phyloP scores from a whole-genome alignment of 805 yeast species.

The Lipomyces kockii region DNA sequence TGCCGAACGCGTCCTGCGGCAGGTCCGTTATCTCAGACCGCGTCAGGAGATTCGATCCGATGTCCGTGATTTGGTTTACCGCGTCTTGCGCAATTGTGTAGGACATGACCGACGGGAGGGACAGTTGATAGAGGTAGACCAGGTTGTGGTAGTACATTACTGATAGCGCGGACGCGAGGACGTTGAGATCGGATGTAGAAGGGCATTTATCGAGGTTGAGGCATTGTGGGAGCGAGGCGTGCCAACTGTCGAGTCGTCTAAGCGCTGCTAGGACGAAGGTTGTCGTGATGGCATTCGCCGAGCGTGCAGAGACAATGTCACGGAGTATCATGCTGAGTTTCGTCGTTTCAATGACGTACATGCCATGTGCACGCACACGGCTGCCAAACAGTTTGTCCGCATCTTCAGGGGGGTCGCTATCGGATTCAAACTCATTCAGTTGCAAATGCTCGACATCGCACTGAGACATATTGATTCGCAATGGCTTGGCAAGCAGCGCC shows the following conservation, averaged over 20 bases:
- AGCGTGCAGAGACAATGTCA: neutral
- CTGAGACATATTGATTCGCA: slow-evolving; percentile 9
- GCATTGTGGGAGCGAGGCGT: neutral
- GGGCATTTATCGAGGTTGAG: neutral
- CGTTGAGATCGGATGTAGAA: neutral
- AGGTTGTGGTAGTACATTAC: slow-evolving; percentile 29
- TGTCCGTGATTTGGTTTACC: slow-evolving; percentile 18
- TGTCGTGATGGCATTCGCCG: neutral
- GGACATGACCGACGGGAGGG: slow-evolving; percentile 1
- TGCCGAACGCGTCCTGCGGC: slow-evolving; percentile 26
- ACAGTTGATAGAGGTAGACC: slow-evolving; percentile 27
- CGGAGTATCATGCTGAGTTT: slow-evolving; percentile 9
- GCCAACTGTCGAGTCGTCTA: neutral
- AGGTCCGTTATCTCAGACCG: slow-evolving; percentile 11
- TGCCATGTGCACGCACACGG: neutral
- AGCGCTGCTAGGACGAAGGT: neutral
- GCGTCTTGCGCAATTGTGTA: slow-evolving; percentile 13
- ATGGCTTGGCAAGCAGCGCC: slow-evolving; percentile 10
- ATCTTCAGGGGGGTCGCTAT: neutral
- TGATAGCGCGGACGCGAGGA: slow-evolving; percentile 17
- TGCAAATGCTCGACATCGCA: neutral
- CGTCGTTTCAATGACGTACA: neutral
- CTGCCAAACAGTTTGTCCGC: neutral
- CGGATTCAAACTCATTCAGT: slow-evolving; percentile 12
- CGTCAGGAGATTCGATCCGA: slow-evolving; percentile 18